Percentiles rank a stretch among this genome's conserved stretches.
phyloP scores from a whole-genome alignment of 2,329 filamentous ascomycete genomes.

The Apiospora phragmitis region DNA sequence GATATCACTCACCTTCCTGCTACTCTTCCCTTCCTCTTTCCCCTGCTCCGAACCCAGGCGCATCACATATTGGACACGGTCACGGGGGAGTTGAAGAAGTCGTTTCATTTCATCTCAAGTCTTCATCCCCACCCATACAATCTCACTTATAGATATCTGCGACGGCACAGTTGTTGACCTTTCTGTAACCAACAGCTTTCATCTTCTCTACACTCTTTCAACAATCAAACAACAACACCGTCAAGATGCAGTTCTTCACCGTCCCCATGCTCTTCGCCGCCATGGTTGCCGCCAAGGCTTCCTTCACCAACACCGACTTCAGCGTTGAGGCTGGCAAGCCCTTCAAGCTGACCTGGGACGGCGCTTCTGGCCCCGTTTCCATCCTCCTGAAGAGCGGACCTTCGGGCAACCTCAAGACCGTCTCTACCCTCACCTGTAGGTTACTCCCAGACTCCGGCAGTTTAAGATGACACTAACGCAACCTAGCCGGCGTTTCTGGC shows the following conservation, averaged over 20 bases:
- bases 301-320: constrained; percentile 37
- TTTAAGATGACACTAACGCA: constrained; percentile 14
- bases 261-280: constrained; percentile 30
- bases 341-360: constrained; percentile 46
- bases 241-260: constrained; percentile 35
- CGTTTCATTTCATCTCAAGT: background rate
- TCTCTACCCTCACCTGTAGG: constrained; percentile 39
- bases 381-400: constrained; percentile 42
- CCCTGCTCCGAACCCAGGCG: background rate
- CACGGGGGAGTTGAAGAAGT: background rate
- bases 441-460: background rate
- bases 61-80: background rate
- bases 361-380: constrained; percentile 41
- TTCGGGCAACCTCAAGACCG: constrained; percentile 34
- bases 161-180: background rate
- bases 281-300: constrained; percentile 30
- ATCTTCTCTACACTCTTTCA: background rate
- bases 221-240: background rate
- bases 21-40: background rate
- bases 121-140: background rate
- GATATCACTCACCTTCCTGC: background rate
- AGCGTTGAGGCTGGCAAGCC: constrained; percentile 37
- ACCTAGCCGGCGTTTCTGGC: constrained; percentile 34
- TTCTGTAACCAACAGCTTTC: background rate
- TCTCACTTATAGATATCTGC: background rate